A percentile compares a stretch with the other conserved stretches of the same genome.
These are phyloP conservation scores for Magnusiomyces tetraspermus DNA, from an alignment of 1,139 yeast species.

Conservation along the genomic window DNA sequence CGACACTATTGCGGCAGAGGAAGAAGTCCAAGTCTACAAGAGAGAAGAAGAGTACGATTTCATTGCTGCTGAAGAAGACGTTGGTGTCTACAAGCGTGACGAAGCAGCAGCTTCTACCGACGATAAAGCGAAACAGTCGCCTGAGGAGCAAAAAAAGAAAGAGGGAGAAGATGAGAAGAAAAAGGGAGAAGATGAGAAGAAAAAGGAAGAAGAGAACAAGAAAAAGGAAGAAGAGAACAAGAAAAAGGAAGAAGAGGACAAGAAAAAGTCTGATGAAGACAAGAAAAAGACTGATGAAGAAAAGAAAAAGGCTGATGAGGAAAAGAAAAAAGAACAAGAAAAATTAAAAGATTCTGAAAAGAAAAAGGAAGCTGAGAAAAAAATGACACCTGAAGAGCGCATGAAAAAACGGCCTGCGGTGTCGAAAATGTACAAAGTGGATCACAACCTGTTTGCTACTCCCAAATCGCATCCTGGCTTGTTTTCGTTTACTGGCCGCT, in stretches of 20 bases:
- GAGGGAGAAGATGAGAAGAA: background rate
- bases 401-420: background rate
- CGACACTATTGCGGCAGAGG: too few species aligned
- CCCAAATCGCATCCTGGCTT: conserved; percentile 14
- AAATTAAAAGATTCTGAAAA: background rate
- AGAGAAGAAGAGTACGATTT: too few species aligned
- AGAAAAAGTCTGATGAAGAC: background rate
- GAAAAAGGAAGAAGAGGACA: background rate
- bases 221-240: background rate
- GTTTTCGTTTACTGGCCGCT: conserved; percentile 16
- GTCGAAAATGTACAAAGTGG: conserved; percentile 6
- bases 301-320: background rate
- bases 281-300: background rate
- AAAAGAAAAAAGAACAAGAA: background rate
- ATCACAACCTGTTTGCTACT: conserved; percentile 11
- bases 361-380: background rate
- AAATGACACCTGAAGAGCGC: background rate
- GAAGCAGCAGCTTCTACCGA: too few species aligned
- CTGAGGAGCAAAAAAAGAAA: too few species aligned
- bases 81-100: background rate
- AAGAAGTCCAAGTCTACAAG: too few species aligned
- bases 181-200: background rate
- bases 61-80: background rate
- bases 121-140: too few species aligned
- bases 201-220: background rate